Conservation (phyloP, 805 yeast genomes). For the Ogataea nonfermentans region DNA sequence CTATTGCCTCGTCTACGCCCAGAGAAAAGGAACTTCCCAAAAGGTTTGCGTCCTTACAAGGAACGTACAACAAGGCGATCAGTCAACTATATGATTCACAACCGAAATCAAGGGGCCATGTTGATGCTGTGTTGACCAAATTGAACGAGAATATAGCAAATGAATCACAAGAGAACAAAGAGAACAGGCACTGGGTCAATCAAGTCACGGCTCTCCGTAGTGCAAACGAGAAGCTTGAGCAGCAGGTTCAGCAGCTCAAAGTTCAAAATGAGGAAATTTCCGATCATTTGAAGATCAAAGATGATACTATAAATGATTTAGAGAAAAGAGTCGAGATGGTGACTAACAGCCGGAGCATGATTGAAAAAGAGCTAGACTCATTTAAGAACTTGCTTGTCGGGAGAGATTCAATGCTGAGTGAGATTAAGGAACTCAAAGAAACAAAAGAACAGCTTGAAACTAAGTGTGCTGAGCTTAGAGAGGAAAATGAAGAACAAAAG, state of each 20-base stretch:
- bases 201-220: background rate
- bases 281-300: background rate
- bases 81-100: background rate
- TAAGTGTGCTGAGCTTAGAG: background rate
- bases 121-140: background rate
- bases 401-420: conserved; percentile 1
- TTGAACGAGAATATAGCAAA: background rate
- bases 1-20: conserved; percentile 18
- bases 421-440: background rate
- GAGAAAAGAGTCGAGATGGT: conserved; percentile 3
- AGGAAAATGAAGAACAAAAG: background rate
- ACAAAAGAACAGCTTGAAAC: background rate
- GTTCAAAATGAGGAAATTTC: too few relatives aligned
- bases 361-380: conserved; percentile 7
- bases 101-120: background rate
- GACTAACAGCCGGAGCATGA: background rate
- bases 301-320: background rate
- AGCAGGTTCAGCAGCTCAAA: too few relatives aligned
- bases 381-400: conserved; percentile 2
- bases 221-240: background rate
- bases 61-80: background rate
- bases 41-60: conserved; percentile 3
- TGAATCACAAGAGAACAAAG: background rate
- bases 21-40: conserved; percentile 3
- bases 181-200: background rate